Evolutionary conservation across 1,284 basidiomycete genomes (phyloP).

Genomic region (Golubevia sp.): DNA sequence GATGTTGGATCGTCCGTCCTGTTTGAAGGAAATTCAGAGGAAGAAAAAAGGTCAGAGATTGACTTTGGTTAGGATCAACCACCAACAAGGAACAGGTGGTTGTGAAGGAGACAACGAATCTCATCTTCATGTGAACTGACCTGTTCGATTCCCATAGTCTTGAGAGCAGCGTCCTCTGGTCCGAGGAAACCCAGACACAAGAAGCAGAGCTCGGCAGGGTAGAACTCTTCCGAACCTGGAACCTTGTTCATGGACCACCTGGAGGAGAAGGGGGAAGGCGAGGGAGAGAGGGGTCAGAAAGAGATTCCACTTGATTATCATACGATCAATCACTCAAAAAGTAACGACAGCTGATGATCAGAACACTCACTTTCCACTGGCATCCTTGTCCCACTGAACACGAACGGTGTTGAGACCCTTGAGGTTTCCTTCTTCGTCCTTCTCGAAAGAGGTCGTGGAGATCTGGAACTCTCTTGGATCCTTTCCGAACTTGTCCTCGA

Average conservation of each 20-base stretch:
- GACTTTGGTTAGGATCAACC: no score
- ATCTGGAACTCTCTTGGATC: constrained; percentile 58
- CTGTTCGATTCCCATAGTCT: constrained; percentile 43
- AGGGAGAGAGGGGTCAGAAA: neutral
- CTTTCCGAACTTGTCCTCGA: constrained; percentile 46
- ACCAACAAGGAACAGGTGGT: no score
- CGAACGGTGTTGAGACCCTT: constrained; percentile 50
- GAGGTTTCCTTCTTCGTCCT: constrained; percentile 52
- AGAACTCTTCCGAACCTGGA: constrained; percentile 52
- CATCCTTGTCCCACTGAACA: constrained; percentile 56
- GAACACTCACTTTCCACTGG: constrained; percentile 40
- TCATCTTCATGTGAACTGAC: no score
- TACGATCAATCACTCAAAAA: no score
- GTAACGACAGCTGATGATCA: no score
- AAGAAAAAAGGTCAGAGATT: no score
- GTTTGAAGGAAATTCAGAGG: no score
- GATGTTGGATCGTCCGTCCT: constrained; percentile 57
- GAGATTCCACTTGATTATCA: neutral
- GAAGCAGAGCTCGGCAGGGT: constrained; percentile 52
- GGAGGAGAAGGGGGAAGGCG: neutral
- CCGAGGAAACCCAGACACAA: constrained; percentile 57
- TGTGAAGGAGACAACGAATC: no score
- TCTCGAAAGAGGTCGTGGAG: constrained; percentile 57
- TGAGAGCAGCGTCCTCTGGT: constrained; percentile 50
- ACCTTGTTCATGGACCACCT: constrained; percentile 57